Evolutionary conservation across 1,284 basidiomycete species (phyloP), one percentile per base, ranked within the genome.

Genomic region (Blastosporella zonata): DNA sequence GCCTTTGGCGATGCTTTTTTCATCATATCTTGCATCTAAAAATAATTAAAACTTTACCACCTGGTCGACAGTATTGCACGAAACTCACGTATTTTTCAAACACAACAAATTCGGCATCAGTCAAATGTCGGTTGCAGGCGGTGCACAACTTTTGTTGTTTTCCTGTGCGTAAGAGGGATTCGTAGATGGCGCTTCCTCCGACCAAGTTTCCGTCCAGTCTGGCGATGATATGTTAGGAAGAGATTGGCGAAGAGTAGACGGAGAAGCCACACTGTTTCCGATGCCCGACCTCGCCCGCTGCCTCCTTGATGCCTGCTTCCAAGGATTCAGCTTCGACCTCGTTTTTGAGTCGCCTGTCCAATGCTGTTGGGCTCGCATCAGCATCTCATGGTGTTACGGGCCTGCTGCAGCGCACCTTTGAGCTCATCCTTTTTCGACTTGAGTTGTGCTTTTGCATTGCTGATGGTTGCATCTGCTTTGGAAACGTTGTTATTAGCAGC

Each of bases 121-220:
- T 71, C 61, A 97, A 72, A 22, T 71, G 72, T 4, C 94, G 81
- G 55, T 82, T 81, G 63, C 95, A 97, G 3, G 84, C 83, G 17
- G 81, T 72, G 59, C 95, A 98, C 2, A 75, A 71, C 56, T 88
- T 83, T 55, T 83, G 78, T 27, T 73, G 68, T 62, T 81, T 80
- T 15, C 85, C 90, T 0, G 70, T 66, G 18, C 73, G 69, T 8
- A 93, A 73, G 20, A 95, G 67, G 1, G 70, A 68, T 47, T 87
- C 71, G 60, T 86, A 93, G 23, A 90, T 80, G 6, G 75, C 62
- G 18, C 70, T 70, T 17, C 72, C 68, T 3, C 77, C 80, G 20
- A 68, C 49, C 29, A 57, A 44, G 29, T 56, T 62, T n/a, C 59
- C 66, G 44, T 55, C 57, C 31, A 54, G 28, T 34, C 66, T 68